Base-by-base conservation (phyloP, 2,329 filamentous ascomycete genomes). In the Scedosporium minutisporum region DNA sequence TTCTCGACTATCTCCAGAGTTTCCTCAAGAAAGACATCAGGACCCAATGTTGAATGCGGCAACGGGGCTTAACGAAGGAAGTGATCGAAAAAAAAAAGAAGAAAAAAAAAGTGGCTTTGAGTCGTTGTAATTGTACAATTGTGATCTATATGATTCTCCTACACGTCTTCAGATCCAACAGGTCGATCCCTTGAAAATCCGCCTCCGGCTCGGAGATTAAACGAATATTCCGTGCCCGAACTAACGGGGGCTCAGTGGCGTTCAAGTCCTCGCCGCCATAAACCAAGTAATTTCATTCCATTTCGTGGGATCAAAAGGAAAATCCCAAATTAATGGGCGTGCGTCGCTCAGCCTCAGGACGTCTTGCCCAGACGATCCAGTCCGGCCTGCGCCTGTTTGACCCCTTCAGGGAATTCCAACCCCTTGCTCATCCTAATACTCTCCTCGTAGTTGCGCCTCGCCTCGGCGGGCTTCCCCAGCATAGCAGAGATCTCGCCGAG, bases 401-500 rank as follows among this genome's bases (percentile, higher is more conserved):
- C 73, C 1, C 82, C 85, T 2, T 80, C 75, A 0, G 76, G 68
- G 64, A 86, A 85, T 0, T 75, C 78, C 55, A 87, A 71, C 66
- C 77, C 78, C 67, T 76, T 78, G 65, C 84, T 82, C 72, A 93
- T 72, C 21, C 80, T 80, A 62, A 84, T 81, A 9, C 89, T 88
- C 71, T 96, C 84, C 62, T 81, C 76, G 70, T 90, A 96, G 70
- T 83, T 83, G 67, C 79, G 80, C 68, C 81, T 81, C 1, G 93
- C 92, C 66, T 89, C 81, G 3, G 77, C 77, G 1, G 79, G 69
- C 68, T 89, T 82, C 1, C 88, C 87, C 64, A 87, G 76, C 82
- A 95, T 87, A 66, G 89, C 86, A 0, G 90, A 88, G 67, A 97
- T 87, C 68, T 96, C 90, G 25, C 87, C 93, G 61, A 96, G 82